phyloP scores from a whole-genome alignment of 208 protist genomes.

The Angomonas desouzai region DNA sequence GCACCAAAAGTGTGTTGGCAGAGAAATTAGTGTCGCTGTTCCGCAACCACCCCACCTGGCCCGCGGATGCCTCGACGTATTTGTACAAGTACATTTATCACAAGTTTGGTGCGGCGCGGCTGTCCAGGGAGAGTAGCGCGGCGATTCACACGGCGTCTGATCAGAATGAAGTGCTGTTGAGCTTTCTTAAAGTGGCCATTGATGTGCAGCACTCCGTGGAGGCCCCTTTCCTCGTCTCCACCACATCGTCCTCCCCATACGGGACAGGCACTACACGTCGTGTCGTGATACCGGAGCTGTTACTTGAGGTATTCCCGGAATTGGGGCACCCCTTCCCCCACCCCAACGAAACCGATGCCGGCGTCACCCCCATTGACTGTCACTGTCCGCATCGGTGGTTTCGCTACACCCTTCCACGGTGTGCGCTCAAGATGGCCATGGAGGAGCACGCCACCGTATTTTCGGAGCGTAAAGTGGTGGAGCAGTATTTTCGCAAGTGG shows the following conservation, averaged over 20 bases:
- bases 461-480: slow-evolving; percentile 19
- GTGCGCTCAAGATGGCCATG: slow-evolving; percentile 28
- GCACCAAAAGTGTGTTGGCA: background rate
- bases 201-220: background rate
- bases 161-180: background rate
- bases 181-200: background rate
- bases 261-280: background rate
- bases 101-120: background rate
- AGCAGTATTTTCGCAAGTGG: slow-evolving; percentile 29
- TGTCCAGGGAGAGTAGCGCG: background rate
- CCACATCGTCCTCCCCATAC: background rate
- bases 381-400: slow-evolving; percentile 63
- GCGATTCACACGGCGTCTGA: background rate
- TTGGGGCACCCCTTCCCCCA: background rate
- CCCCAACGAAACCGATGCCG: background rate
- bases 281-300: background rate
- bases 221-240: background rate
- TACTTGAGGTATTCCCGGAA: slow-evolving; percentile 32
- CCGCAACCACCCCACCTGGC: background rate
- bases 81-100: background rate
- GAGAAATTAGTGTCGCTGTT: background rate
- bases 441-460: slow-evolving; percentile 39
- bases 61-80: background rate
- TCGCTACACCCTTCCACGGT: slow-evolving; percentile 38
- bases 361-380: slow-evolving; percentile 6